Evolutionary conservation across 2,329 filamentous ascomycete species (phyloP).

Genomic region (Beauveria sp.): DNA sequence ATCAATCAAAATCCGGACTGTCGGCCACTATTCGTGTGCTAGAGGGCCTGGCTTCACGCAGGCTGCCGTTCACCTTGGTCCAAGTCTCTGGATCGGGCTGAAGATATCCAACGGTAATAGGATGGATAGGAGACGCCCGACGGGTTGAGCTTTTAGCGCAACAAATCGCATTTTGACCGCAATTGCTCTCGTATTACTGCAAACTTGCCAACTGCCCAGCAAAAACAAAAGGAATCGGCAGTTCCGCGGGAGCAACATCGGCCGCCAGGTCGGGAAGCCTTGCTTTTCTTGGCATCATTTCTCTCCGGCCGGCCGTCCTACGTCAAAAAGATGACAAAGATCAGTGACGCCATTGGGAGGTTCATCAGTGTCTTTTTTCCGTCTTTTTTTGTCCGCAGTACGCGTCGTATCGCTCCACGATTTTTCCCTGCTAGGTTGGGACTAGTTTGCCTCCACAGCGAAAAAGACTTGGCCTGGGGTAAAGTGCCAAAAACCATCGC

Average conservation of each 20-base stretch:
- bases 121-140: too few species aligned
- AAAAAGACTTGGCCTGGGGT: background rate
- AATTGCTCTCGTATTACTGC: background rate
- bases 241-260: background rate
- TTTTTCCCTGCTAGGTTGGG: background rate
- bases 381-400: background rate
- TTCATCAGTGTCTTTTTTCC: background rate
- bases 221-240: background rate
- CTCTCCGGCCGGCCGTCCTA: background rate
- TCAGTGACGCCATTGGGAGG: background rate
- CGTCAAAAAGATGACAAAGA: background rate
- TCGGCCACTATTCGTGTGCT: background rate
- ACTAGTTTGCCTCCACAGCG: background rate
- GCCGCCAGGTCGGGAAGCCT: background rate
- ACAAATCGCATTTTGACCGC: too few species aligned
- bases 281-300: background rate
- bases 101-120: background rate
- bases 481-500: background rate
- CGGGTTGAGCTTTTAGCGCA: background rate
- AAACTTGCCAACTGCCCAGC: background rate
- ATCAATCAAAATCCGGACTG: too few species aligned
- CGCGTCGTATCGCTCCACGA: conserved; percentile 3
- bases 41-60: background rate
- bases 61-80: background rate
- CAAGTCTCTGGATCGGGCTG: background rate